Evolutionary conservation across 768 basidiomycete genomes (phyloP), one percentile per base, ranked within the genome.

Genomic region (Termitomyces bulborhizus): DNA sequence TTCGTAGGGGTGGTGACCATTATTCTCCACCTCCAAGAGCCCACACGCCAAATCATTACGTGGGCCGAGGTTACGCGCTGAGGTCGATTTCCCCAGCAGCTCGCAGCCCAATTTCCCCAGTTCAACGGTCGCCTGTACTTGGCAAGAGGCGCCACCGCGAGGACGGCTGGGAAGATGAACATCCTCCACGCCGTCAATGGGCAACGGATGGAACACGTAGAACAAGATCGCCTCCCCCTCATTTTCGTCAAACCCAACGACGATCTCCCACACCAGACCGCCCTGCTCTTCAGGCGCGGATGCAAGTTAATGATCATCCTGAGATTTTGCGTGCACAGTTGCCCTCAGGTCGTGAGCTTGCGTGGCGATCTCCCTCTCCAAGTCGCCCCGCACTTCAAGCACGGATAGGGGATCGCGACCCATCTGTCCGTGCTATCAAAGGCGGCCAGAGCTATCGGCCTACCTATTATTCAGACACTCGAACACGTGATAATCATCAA

Each of bases 141-240:
- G 62, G 62, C 15, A 60, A 63, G 46, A 63, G 66, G 46, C 60
- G 64, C 31, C 40, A 49, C 7, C 61, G 59, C 36, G 64, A 63
- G 26, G 62, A 65, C 27, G 54, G 58, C 18, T 24, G 41, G n/a
- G 39, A 48, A 16, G 60, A 53, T 32, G 62, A 62, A 16, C 65
- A 60, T 0, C 63, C 65, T 9, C n/a, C 55, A 12, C 58, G 60
- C 18, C 59, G 68, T 13, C 57, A 56, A 3, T 56, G 67, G 49
- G 54, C 53, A n/a, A 29, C 21, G 43, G 54, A 60, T 31, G 54
- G 45, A 9, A 44, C 50, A 27, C 53, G 7, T 29, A 57, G 56
- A 45, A 37, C 26, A 16, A 47, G 50, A 37, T 54, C 55, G 3
- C 55, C 49, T n/a, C 32, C 36, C 37, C 37, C 37, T 39, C 26